These are phyloP conservation scores for Botrytis porri DNA, from an alignment of 2,329 filamentous ascomycete species.

Conservation along the genomic window DNA sequence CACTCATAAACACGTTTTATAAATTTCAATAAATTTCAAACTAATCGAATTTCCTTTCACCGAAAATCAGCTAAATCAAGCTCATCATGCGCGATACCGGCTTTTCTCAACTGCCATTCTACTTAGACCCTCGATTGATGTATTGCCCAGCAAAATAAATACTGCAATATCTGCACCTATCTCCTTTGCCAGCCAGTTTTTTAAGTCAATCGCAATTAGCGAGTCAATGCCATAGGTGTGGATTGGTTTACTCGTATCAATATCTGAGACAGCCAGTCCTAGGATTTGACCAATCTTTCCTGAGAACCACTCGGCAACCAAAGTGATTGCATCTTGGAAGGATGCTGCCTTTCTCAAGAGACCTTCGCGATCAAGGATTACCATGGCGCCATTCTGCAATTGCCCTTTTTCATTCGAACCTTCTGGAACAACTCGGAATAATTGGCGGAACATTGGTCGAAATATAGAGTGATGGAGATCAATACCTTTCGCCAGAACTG, in stretches of 20 bases:
- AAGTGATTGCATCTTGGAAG: background rate
- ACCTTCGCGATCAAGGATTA: background rate
- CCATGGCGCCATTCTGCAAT: background rate
- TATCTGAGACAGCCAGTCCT: background rate
- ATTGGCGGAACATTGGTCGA: background rate
- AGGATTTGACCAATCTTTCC: background rate
- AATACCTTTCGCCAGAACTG: background rate
- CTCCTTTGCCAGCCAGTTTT: background rate
- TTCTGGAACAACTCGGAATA: background rate
- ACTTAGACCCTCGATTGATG: background rate
- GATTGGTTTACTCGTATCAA: background rate
- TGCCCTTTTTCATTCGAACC: background rate
- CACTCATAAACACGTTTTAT: too few relatives aligned
- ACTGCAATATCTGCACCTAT: background rate
- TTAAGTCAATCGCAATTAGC: background rate
- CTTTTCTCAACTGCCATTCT: background rate
- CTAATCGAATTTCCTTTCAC: background rate
- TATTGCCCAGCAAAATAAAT: background rate
- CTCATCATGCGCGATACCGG: background rate
- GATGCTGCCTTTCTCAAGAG: background rate
- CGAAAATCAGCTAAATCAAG: background rate
- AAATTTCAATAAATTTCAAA: too few relatives aligned
- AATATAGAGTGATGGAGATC: background rate
- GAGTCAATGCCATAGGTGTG: background rate
- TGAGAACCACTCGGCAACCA: background rate